phyloP scores from a whole-genome alignment of 1,284 basidiomycete species.

The Malassezia nana region DNA sequence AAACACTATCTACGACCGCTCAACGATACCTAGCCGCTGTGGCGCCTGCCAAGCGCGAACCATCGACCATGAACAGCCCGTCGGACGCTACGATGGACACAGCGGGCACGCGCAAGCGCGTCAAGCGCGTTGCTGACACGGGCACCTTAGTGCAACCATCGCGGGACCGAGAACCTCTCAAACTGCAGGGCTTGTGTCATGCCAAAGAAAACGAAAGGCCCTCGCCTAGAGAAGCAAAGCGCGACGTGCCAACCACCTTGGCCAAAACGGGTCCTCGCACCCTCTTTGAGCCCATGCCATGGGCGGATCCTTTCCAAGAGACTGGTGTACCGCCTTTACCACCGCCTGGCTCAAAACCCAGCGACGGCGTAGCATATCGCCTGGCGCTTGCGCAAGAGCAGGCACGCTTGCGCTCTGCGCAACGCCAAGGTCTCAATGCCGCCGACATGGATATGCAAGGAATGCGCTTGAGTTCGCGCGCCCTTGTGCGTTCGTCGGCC shows the following conservation, averaged over 20 bases:
- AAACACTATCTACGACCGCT: constrained; percentile 2
- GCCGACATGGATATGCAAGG: neutral
- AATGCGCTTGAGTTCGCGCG: constrained; percentile 1
- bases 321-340: constrained; percentile 6
- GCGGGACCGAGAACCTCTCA: neutral
- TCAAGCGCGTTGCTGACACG: neutral
- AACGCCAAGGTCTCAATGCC: neutral
- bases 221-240: neutral
- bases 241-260: neutral
- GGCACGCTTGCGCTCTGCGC: neutral
- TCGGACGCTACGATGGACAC: neutral
- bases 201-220: neutral
- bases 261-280: neutral
- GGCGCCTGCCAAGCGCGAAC: neutral
- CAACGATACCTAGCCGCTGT: constrained; percentile 12
- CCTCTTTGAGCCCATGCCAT: neutral
- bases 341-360: constrained; percentile 2
- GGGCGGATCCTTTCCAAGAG: neutral
- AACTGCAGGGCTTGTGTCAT: no score
- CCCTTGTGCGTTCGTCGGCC: constrained; percentile 5
- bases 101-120: neutral
- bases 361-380: constrained; percentile 17
- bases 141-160: neutral
- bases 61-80: neutral
- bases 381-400: constrained; percentile 15